Evolutionary conservation across 495 filamentous ascomycete genomes (phyloP).

Genomic region (Diplogelasinospora grovesii): DNA sequence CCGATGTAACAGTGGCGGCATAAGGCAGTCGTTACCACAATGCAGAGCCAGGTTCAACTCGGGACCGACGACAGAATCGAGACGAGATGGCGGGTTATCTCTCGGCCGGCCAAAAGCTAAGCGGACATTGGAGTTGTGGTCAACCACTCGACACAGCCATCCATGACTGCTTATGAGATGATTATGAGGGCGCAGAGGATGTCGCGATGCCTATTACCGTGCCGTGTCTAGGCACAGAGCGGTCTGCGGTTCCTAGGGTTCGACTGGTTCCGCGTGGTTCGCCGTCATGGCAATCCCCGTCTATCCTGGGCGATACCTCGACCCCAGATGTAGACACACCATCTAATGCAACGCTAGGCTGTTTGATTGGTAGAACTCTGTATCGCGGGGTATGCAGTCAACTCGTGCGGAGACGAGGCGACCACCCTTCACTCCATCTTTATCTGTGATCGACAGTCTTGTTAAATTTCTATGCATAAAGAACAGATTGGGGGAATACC

Average conservation of each 20-base stretch:
- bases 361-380: constrained; percentile 14
- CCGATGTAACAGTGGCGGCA: too few species aligned
- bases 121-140: too few species aligned
- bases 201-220: constrained; percentile 15
- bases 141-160: too few species aligned
- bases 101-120: too few species aligned
- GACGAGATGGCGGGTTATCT: constrained; percentile 10
- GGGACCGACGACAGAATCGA: constrained; percentile 4
- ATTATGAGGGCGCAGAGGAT: constrained; percentile 26
- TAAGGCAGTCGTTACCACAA: too few species aligned
- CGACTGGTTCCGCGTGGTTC: constrained; percentile 4
- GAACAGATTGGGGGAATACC: too few species aligned
- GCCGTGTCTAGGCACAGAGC: constrained; percentile 15
- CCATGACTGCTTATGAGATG: constrained; percentile 25
- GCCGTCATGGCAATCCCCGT: constrained; percentile 12
- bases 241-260: not conserved
- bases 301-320: constrained; percentile 9
- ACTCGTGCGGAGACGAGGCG: constrained; percentile 12
- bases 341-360: constrained; percentile 10
- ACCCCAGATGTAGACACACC: constrained; percentile 10
- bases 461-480: too few species aligned
- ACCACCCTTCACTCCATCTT: too few species aligned
- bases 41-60: constrained; percentile 1
- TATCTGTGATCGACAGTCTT: too few species aligned
- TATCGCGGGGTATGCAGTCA: constrained; percentile 21